Evolutionary conservation across 768 basidiomycete genomes (phyloP).

Genomic region (Lactarius deliciosus): DNA sequence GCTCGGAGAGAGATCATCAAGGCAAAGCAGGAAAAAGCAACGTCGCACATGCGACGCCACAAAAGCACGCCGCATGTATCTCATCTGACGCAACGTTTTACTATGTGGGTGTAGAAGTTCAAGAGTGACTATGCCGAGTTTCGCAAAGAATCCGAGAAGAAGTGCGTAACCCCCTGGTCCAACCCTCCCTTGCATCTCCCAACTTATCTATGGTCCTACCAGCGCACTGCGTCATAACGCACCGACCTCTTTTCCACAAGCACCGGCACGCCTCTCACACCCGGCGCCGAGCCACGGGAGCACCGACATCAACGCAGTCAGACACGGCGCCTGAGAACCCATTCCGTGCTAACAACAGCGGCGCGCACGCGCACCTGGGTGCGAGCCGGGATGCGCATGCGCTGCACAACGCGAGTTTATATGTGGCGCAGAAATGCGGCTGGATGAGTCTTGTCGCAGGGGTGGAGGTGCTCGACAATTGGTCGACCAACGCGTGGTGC

Average conservation of each 20-base stretch:
- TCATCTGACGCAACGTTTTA: slow-evolving; percentile 11
- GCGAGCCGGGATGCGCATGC: slow-evolving; percentile 73
- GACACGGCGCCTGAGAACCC: slow-evolving; percentile 76
- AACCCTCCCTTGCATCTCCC: no score
- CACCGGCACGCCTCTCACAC: slow-evolving; percentile 29
- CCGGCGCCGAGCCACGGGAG: slow-evolving; percentile 49
- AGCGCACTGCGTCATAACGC: slow-evolving; percentile 63
- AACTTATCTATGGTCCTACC: not conserved
- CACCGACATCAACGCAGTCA: slow-evolving; percentile 29
- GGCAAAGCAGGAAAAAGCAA: slow-evolving; percentile 94
- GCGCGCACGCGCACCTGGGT: slow-evolving; percentile 49
- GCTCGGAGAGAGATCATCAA: slow-evolving; percentile 95
- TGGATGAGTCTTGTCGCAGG: slow-evolving; percentile 92
- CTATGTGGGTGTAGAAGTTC: slow-evolving; percentile 91
- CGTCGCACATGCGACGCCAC: slow-evolving; percentile 55
- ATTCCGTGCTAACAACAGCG: slow-evolving; percentile 53
- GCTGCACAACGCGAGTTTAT: slow-evolving; percentile 88
- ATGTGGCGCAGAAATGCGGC: slow-evolving; percentile 70
- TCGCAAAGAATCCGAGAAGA: slow-evolving; percentile 82
- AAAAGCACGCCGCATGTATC: not conserved
- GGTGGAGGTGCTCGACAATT: slow-evolving; percentile 92
- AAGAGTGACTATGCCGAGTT: slow-evolving; percentile 83
- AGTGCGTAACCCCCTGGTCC: slow-evolving; percentile 34
- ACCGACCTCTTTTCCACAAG: slow-evolving; percentile 59
- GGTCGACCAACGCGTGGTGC: slow-evolving; percentile 84